Base-by-base conservation (phyloP, 257 asterid genomes). In the Salvia miltiorrhiza region DNA sequence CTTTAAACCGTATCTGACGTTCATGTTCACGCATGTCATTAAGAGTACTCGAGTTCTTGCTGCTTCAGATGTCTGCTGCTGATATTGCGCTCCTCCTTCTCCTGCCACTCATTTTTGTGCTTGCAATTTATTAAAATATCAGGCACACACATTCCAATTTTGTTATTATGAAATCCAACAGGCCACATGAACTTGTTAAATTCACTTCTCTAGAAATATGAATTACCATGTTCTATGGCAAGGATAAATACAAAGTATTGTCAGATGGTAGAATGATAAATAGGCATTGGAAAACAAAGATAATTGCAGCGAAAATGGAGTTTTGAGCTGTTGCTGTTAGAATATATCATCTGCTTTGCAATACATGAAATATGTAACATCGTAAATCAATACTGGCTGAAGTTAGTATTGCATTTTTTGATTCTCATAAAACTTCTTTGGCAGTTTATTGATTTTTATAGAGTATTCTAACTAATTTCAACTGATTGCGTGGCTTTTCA, bases 401-500 rank as follows among this genome's bases (percentile, higher is more conserved):
- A 17, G 17, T 24, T 23, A 30, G 30, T 5, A 52, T 9, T 21
- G 33, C 16, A 23, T 52, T 52, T 48, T 52, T 17, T 9, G 9
- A n/a, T 17, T 16, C 54, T 48, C 26, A 17, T 48, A 8, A 49
- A 49, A 48, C 13, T 12, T 23, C 16, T 52, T 24, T 53, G 60
- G 9, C 9, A 1, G 60, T 11, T 23, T n/a, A 53, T 23, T 53
- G 60, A 24, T 23, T 53, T 13, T 13, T 26, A 55, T 60, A 19
- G 13, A 45, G 32, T 37, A 35, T 17, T 35, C 17, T 0, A 59
- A 60, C 37, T 61, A 61, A 20, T 39, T 12, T 23, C 23, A 14
- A 40, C 43, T 66, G 26, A 56, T 33, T 26, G 12, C 55, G 40
- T 52, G 56, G 19, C 70, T 41, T 39, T n/a, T 24, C 66, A 70